A percentile compares a stretch with the other conserved stretches of the same genome.
Conservation (phyloP, 1,284 basidiomycete genomes). For the Gymnopus androsaceus region DNA sequence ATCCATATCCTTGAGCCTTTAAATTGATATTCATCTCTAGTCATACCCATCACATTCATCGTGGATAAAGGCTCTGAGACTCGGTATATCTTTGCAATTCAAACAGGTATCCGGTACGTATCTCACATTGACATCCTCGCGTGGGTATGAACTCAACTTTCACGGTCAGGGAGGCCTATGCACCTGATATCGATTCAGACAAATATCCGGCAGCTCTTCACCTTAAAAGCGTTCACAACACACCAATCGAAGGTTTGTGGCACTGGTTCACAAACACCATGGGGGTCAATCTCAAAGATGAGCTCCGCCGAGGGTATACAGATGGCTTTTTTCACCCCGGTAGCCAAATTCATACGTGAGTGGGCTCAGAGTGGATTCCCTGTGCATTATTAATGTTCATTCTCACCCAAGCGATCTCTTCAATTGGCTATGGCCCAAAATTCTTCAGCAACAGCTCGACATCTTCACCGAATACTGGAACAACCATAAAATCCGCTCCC, state of each 20-base stretch:
- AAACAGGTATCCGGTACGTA: background rate
- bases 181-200: conserved; percentile 9
- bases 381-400: background rate
- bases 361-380: background rate
- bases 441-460: conserved; percentile 5
- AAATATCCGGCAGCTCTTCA: background rate
- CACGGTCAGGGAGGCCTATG: conserved; percentile 4
- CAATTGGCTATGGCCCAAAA: conserved; percentile 16
- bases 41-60: background rate
- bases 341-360: conserved; percentile 13
- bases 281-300: conserved; percentile 7
- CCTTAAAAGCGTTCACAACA: conserved; percentile 17
- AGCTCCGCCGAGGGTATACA: conserved; percentile 10
- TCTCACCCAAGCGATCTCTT: conserved; percentile 3
- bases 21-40: background rate
- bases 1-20: background rate
- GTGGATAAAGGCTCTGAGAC: background rate
- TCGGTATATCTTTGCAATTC: background rate
- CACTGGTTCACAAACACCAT: conserved; percentile 1
- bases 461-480: conserved; percentile 15
- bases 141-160: background rate
- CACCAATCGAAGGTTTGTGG: conserved; percentile 17
- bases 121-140: background rate
- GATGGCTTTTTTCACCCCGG: conserved; percentile 12
- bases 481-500: conserved; percentile 12